A percentile compares a stretch with the other conserved stretches of the same genome.
phyloP scores from a whole-genome alignment of 306 rosid species.

The Fragaria vesca region DNA sequence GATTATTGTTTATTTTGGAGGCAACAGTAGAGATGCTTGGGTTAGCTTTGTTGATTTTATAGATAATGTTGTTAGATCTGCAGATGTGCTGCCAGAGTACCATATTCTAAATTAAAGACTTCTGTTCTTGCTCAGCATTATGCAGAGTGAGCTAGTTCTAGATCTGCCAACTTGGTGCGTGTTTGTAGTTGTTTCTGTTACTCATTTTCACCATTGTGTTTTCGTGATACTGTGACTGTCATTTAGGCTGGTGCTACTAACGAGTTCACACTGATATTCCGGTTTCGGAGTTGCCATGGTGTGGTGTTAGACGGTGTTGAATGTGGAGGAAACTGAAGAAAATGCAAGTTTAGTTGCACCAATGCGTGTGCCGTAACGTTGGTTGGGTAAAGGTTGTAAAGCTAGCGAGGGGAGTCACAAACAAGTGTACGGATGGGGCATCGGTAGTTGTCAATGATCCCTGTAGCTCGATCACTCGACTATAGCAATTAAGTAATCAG shows the following conservation, averaged over 20 bases:
- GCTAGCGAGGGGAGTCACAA: no score
- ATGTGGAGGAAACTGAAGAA: neutral
- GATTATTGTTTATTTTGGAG: slow-evolving; percentile 1
- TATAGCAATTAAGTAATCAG: no score
- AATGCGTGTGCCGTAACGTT: no score
- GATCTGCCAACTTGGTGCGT: neutral
- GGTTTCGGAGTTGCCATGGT: neutral
- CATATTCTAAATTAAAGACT: neutral
- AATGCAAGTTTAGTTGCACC: no score
- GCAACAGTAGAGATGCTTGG: slow-evolving; percentile 4
- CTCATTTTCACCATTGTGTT: neutral
- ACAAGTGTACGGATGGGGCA: no score
- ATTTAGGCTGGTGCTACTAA: no score
- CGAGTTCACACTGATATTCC: no score
- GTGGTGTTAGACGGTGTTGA: neutral
- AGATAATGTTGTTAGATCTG: neutral
- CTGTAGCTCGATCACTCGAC: no score
- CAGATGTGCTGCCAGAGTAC: neutral
- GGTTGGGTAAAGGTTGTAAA: no score
- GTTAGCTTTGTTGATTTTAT: neutral
- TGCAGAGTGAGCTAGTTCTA: neutral
- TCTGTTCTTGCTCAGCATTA: neutral
- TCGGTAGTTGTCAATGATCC: no score
- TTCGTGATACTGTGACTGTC: no score
- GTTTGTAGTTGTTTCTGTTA: neutral